Conservation (phyloP, 139 green algal species). For the Micromonas pusilla region DNA sequence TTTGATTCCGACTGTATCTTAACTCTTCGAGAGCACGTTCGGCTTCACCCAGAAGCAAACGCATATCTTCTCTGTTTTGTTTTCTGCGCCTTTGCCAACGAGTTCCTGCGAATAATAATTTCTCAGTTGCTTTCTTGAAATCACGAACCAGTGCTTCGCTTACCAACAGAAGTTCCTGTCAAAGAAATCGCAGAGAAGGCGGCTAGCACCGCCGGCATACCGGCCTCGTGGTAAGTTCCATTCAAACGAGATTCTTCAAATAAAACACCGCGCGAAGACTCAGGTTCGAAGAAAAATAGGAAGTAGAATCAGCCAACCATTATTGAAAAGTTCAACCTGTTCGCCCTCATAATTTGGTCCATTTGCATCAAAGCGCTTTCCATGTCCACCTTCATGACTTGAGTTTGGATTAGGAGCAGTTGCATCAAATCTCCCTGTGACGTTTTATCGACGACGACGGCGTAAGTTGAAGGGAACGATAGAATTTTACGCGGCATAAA, state of each 20-base stretch:
- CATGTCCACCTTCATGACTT: conserved; percentile 39
- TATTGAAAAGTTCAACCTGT: conserved; percentile 29
- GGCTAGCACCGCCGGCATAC: conserved; percentile 19
- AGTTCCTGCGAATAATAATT: neutral
- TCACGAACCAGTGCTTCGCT: neutral
- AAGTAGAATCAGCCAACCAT: no score
- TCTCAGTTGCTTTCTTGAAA: no score
- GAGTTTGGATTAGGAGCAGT: conserved; percentile 20
- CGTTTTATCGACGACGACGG: no score
- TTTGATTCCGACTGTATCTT: neutral
- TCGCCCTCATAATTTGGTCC: conserved; percentile 31
- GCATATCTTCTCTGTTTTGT: conserved; percentile 19
- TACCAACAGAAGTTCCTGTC: neutral
- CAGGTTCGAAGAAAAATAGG: no score
- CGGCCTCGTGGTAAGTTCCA: no score
- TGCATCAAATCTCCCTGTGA: conserved; percentile 19
- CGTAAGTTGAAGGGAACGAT: neutral
- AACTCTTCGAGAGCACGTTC: conserved; percentile 19
- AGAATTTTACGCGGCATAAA: neutral
- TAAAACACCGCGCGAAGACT: no score
- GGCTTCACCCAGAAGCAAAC: conserved; percentile 26
- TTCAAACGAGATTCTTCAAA: no score
- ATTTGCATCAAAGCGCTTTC: conserved; percentile 36
- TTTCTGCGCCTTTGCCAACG: neutral
- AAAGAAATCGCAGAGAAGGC: neutral